Evolutionary conservation across 2,329 filamentous ascomycete species (phyloP), one percentile per base, ranked within the genome.

Genomic region (Tolypocladium inflatum): DNA sequence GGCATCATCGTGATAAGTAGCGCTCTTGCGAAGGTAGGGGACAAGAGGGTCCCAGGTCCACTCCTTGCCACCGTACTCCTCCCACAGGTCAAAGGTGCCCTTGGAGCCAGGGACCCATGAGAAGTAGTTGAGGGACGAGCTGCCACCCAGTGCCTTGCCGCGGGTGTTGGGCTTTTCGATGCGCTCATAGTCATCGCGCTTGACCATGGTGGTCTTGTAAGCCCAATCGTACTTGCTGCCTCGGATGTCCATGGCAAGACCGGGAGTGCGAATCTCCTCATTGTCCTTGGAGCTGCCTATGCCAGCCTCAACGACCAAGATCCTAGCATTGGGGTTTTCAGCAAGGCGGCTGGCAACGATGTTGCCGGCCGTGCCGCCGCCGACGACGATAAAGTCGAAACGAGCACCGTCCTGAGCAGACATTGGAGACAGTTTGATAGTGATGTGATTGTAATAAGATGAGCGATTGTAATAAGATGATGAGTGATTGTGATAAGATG

Each of bases 41-140:
- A 76, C 71, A 42, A 74, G 70, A 10, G 67, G 71, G 2, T 83
- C 75, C 79, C 80, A 86, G 0, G 72, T 84, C 84, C 84, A 87
- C 54, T 81, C 76, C 63, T 89, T 83, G 7, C 89, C 89, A 55
- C 88, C 88, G 38, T 80, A 81, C 70, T 89, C 88, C n/a, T 84
- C 84, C 76, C 87, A 82, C 23, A 86, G 85, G 66, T 92, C 80
- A 63, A 82, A 86, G 0, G 82, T 86, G 3, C 74, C 74, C 57
- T 78, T 78, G 58, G 76, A 80, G 2, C 83, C 84, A 1, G 78
- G 81, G 6, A 84, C 74, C 83, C 83, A 87, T 17, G 82, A 85
- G 68, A 81, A 85, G 67, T 86, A 87, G 70, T 87, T 87, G 54
- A 83, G 67, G 45, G 74, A 80, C 0, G 77, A 80, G 59, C 79